A percentile compares a stretch with the other conserved stretches of the same genome.
Conservation (phyloP, 192 early-diverging fungal species). For the Backusella parvicylindrica region DNA sequence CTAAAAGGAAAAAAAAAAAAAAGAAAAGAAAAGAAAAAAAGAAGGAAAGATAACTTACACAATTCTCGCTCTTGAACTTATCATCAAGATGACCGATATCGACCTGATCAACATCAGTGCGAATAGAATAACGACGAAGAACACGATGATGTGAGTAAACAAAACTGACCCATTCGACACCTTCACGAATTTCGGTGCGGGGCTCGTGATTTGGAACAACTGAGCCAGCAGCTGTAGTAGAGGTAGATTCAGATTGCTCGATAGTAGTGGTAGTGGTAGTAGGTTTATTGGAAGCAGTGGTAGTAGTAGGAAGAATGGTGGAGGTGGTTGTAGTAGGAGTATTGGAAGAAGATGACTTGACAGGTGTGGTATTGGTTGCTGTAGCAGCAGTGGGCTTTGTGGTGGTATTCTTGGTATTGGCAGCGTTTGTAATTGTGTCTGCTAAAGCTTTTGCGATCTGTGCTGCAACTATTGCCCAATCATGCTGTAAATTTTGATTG, state of each 20-base stretch:
- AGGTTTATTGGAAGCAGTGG: neutral
- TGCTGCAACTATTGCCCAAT: constrained; percentile 15
- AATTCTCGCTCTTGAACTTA: constrained; percentile 71
- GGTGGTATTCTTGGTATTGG: neutral
- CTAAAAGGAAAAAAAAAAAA: neutral
- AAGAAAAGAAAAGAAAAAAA: neutral
- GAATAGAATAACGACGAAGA: constrained; percentile 57
- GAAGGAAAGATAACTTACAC: constrained; percentile 41
- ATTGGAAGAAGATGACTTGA: neutral
- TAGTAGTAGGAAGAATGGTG: neutral
- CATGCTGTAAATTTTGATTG: neutral
- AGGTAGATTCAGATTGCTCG: neutral
- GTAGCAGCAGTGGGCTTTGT: neutral
- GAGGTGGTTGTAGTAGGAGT: neutral
- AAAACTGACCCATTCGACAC: constrained; percentile 66
- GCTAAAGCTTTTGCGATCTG: constrained; percentile 15
- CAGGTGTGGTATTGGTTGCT: neutral
- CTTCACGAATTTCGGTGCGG: constrained; percentile 36
- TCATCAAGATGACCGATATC: constrained; percentile 40
- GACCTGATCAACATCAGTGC: constrained; percentile 69
- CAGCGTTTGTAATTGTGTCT: neutral
- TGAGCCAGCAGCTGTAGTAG: constrained; percentile 14
- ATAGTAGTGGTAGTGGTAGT: neutral
- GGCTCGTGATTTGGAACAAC: constrained; percentile 30
- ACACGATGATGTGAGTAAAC: constrained; percentile 66